Evolutionary conservation across 345 rosid genomes (phyloP).

Genomic region (Psidium guajava): DNA sequence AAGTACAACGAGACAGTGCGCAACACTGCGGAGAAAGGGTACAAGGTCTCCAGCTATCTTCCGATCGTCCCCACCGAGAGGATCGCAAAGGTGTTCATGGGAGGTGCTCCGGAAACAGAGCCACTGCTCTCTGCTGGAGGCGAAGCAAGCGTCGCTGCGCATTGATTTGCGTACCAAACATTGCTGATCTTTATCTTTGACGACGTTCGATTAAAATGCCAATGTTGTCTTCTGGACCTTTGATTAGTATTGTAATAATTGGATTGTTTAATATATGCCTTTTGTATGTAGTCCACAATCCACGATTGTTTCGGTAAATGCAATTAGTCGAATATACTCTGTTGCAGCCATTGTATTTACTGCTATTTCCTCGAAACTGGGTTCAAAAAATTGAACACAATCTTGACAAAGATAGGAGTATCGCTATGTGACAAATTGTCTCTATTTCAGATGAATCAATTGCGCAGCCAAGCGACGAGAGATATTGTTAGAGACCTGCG

Average conservation of each 20-base stretch:
- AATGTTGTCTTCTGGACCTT: background rate
- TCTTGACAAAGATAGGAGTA: no score
- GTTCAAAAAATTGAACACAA: no score
- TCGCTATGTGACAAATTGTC: no score
- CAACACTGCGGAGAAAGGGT: conserved; percentile 69
- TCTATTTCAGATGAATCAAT: no score
- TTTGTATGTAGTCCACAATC: background rate
- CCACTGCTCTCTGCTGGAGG: conserved; percentile 19
- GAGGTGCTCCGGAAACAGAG: conserved; percentile 13
- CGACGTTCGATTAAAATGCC: background rate
- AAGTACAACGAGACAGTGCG: conserved; percentile 71
- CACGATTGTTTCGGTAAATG: no score
- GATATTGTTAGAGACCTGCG: background rate
- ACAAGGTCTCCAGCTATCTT: conserved; percentile 56
- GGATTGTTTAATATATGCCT: background rate
- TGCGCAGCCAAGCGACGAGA: background rate
- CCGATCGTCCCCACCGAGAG: conserved; percentile 79
- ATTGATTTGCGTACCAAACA: background rate
- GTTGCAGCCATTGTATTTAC: no score
- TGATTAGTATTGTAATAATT: background rate
- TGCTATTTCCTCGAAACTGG: no score
- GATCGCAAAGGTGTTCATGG: conserved; percentile 65
- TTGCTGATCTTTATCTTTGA: background rate
- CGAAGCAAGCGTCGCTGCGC: background rate
- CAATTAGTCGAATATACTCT: no score